phyloP scores from a whole-genome alignment of 2,329 filamentous ascomycete genomes.

The Diplodia seriata region DNA sequence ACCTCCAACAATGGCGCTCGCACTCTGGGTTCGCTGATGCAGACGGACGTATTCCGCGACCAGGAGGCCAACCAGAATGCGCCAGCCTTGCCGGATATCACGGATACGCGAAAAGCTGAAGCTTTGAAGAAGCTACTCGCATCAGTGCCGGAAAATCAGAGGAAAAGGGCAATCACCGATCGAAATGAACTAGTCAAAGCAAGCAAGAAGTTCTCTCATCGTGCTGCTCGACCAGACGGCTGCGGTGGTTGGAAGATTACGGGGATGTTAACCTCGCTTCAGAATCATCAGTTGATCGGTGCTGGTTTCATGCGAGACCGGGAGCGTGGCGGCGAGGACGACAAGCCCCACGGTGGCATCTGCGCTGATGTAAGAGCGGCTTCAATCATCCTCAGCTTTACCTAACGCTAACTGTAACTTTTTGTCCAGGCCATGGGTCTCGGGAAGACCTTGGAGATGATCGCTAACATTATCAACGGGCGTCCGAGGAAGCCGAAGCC shows the following conservation, averaged over 20 bases:
- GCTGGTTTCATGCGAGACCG: conserved; percentile 62
- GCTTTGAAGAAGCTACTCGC: conserved; percentile 52
- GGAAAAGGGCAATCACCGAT: conserved; percentile 45
- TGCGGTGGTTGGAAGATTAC: conserved; percentile 53
- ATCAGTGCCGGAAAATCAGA: conserved; percentile 47
- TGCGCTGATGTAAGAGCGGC: conserved; percentile 44
- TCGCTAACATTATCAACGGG: conserved; percentile 55
- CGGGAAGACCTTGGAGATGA: conserved; percentile 37
- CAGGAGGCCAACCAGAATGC: conserved; percentile 40
- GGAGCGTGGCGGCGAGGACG: conserved; percentile 48
- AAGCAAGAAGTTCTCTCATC: conserved; percentile 52
- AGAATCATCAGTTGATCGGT: conserved; percentile 60
- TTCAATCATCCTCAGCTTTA: not conserved
- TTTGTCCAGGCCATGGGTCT: conserved; percentile 30
- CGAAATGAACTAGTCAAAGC: conserved; percentile 49
- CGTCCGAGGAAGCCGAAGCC: conserved; percentile 30
- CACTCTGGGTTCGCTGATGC: conserved; percentile 39
- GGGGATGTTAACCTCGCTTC: conserved; percentile 57
- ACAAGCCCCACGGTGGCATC: conserved; percentile 51
- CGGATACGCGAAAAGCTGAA: conserved; percentile 38
- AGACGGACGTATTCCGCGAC: conserved; percentile 44
- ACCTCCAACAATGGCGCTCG: not conserved
- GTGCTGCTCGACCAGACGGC: conserved; percentile 44
- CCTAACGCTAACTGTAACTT: not conserved
- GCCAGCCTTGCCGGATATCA: conserved; percentile 40